phyloP scores from a whole-genome alignment of 176 grass and related monocot genomes.

The Elymus sibiricus region DNA sequence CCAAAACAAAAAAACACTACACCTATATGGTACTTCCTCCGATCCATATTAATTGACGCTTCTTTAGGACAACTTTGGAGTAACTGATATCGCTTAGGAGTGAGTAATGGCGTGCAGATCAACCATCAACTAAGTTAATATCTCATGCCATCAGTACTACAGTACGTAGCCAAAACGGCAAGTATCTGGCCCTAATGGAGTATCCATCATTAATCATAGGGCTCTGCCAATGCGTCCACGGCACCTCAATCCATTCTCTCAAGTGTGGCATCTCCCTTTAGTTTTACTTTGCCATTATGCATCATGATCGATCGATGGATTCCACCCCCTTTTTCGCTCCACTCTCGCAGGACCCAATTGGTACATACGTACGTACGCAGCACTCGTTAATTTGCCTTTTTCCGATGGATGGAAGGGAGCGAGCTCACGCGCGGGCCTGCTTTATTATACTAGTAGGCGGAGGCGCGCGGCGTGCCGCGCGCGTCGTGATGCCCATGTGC shows the following conservation, averaged over 20 bases:
- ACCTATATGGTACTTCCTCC: too few species aligned
- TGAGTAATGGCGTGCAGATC: too few species aligned
- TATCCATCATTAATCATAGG: not conserved
- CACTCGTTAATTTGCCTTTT: too few species aligned
- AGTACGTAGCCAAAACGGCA: not conserved
- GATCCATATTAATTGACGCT: too few species aligned
- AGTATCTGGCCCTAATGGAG: not conserved
- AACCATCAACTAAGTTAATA: too few species aligned
- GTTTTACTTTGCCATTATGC: not conserved
- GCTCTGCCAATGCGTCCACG: not conserved
- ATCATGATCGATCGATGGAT: not conserved
- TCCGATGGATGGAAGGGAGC: not conserved
- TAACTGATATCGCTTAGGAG: too few species aligned
- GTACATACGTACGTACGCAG: not conserved
- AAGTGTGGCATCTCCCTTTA: not conserved
- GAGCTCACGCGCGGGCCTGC: not conserved
- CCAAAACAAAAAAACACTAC: not conserved
- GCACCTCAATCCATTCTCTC: not conserved
- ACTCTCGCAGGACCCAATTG: not conserved
- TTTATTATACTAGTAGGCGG: too few species aligned
- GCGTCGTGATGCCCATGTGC: too few species aligned
- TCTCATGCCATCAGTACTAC: not conserved
- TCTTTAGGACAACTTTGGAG: too few species aligned
- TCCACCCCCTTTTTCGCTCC: not conserved
- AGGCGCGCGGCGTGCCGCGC: too few species aligned